Evolutionary conservation across 495 filamentous ascomycete genomes (phyloP).

Genomic region (Lasiosphaeriaceae sp.): DNA sequence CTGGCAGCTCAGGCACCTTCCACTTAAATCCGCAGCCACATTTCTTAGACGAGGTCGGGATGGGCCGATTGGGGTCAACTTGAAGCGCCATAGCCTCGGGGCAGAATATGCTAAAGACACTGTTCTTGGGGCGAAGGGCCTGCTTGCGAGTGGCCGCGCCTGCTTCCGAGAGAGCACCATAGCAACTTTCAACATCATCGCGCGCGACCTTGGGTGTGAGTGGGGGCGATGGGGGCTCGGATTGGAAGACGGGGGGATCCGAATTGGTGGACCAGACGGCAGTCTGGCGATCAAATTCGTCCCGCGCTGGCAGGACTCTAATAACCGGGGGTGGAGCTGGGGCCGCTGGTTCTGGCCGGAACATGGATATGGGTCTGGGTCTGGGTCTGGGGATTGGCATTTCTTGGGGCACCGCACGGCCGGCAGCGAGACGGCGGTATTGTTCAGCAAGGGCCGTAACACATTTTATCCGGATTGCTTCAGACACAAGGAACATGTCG

Average conservation of each 20-base stretch:
- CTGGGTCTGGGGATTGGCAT: slow-evolving; percentile 23
- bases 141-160: neutral
- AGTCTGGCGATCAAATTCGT: slow-evolving; percentile 14
- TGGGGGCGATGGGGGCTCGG: slow-evolving; percentile 36
- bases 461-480: slow-evolving; percentile 27
- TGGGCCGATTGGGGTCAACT: slow-evolving; percentile 24
- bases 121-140: slow-evolving; percentile 28
- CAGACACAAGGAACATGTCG: slow-evolving; percentile 28
- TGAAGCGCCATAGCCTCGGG: slow-evolving; percentile 34
- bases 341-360: slow-evolving; percentile 1
- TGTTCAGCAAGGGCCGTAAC: slow-evolving; percentile 30
- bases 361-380: slow-evolving; percentile 12
- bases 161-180: slow-evolving; percentile 9
- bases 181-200: slow-evolving; percentile 24
- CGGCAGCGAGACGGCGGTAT: slow-evolving; percentile 34
- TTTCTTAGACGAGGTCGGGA: slow-evolving; percentile 17
- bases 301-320: neutral
- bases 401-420: slow-evolving; percentile 29
- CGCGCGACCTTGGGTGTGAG: slow-evolving; percentile 29
- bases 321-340: neutral
- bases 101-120: slow-evolving; percentile 39
- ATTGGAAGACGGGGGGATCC: slow-evolving; percentile 20
- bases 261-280: slow-evolving; percentile 14
- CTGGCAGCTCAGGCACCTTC: slow-evolving; percentile 18
- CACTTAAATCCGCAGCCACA: slow-evolving; percentile 37